Conservation (phyloP, 2,329 filamentous ascomycete genomes). For the Ophiostoma quercus region DNA sequence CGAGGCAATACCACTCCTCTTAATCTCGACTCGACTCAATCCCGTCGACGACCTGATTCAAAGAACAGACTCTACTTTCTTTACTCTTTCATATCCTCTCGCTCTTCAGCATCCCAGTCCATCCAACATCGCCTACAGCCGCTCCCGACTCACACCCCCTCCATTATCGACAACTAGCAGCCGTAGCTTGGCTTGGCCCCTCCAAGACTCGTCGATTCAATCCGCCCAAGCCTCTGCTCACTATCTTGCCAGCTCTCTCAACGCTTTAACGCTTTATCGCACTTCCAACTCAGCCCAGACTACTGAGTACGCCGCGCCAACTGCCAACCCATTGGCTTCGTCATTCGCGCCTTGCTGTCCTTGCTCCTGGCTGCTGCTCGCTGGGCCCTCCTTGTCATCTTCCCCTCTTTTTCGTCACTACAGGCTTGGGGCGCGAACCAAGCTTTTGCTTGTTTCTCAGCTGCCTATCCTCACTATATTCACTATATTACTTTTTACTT, state of each 20-base stretch:
- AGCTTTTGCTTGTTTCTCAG: neutral
- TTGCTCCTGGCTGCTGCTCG: neutral
- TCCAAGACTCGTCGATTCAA: neutral
- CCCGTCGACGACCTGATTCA: neutral
- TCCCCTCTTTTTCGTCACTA: slow-evolving; percentile 13
- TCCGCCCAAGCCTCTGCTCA: neutral
- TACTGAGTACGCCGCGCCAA: neutral
- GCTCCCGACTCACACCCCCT: neutral
- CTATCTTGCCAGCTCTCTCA: neutral
- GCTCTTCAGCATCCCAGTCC: neutral
- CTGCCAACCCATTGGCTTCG: neutral
- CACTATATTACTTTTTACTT: neutral
- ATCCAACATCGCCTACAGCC: slow-evolving; percentile 4
- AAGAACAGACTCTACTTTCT: neutral
- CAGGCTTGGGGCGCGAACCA: neutral
- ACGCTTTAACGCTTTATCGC: neutral
- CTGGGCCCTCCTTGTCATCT: slow-evolving; percentile 5
- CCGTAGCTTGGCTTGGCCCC: slow-evolving; percentile 5
- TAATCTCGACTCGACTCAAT: neutral
- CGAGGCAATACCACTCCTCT: slow-evolving; percentile 2
- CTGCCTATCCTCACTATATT: neutral
- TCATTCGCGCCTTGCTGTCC: neutral
- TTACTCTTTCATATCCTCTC: neutral
- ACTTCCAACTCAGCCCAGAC: no score
- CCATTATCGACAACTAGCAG: slow-evolving; percentile 11